Evolutionary conservation across 345 rosid genomes (phyloP), one percentile per base, ranked within the genome.

Genomic region (Nephelium lappaceum): DNA sequence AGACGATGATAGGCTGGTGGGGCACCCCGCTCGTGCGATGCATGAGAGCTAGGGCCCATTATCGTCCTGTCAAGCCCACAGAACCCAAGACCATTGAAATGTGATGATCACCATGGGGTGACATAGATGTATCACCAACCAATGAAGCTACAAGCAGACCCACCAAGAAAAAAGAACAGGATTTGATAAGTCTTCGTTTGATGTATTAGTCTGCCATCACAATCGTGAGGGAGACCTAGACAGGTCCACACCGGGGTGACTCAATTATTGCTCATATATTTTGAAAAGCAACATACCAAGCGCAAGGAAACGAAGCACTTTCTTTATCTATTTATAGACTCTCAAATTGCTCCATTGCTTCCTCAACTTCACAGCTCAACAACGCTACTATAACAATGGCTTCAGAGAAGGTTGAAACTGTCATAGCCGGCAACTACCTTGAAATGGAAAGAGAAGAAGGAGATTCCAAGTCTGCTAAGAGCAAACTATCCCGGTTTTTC

Each of bases 391-490:
- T 12, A 78, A 72, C 80, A 77, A 93, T 95, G 99, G 94, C 98
- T 83, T 90, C 97, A 9, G 98, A 95, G 97, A 95, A 95, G 84
- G 92, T 95, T 53, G 98, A 95, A 85, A 93, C 99, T 70, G 91
- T 93, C 4, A 77, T 93, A 14, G 99, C 98, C 1, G 99, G 99
- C 36, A 95, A 90, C 81, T 95, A 95, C 78, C 27, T 90, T 64
- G 99, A 95, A 83, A 93, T 95, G 97, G 98, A 95, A 75, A 89
- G 86, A 66, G 99, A 89, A 85, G 93, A 79, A 71, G 87, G 53
- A 36, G 75, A 69, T 84, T 71, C 90, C 71, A 81, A 61, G 43
- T 87, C 93, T 5, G 67, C 89, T 3, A 88, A 87, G 84, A 60
- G 82, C 84, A 92, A 82, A 76, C 47, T 95, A 12, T 93, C 97